A percentile compares a stretch with the other conserved stretches of the same genome.
These are phyloP conservation scores for Cutaneotrichosporon spelunceum DNA, from an alignment of 1,284 basidiomycete species.

Conservation along the genomic window DNA sequence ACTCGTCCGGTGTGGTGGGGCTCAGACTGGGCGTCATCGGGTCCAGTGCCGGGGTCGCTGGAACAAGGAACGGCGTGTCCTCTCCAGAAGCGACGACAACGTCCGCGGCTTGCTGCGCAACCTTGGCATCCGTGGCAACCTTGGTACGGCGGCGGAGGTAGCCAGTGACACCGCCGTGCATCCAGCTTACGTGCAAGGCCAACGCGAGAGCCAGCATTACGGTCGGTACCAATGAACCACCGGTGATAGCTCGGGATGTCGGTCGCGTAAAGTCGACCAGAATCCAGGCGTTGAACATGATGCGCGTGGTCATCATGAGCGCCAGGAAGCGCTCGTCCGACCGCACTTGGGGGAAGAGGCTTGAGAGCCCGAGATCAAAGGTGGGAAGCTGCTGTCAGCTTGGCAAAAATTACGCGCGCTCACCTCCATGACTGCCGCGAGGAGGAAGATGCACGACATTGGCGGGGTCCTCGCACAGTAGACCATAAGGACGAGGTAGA, in stretches of 20 bases:
- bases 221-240: constrained; percentile 53
- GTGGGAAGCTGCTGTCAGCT: constrained; percentile 55
- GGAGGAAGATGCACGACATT: constrained; percentile 57
- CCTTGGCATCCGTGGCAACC: constrained; percentile 2
- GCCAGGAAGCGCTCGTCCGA: constrained; percentile 58
- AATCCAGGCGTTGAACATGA: constrained; percentile 56
- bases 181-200: constrained; percentile 59
- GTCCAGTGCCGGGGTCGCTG: constrained; percentile 1
- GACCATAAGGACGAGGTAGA: constrained; percentile 45
- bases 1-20: constrained; percentile 33
- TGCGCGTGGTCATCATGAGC: constrained; percentile 59
- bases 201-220: constrained; percentile 54
- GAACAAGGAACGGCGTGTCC: not conserved
- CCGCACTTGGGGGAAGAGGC: constrained; percentile 55
- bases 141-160: constrained; percentile 52
- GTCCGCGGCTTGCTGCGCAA: not conserved
- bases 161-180: constrained; percentile 57
- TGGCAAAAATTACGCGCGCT: constrained; percentile 1
- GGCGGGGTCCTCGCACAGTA: constrained; percentile 28
- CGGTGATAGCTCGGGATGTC: constrained; percentile 38
- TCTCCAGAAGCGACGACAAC: not conserved
- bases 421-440: constrained; percentile 58
- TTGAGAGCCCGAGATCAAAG: constrained; percentile 57
- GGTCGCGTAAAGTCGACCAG: constrained; percentile 49
- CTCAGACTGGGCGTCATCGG: constrained; percentile 12